Conservation (phyloP, 2,329 filamentous ascomycete genomes). For the Penicillium hesseltinei region DNA sequence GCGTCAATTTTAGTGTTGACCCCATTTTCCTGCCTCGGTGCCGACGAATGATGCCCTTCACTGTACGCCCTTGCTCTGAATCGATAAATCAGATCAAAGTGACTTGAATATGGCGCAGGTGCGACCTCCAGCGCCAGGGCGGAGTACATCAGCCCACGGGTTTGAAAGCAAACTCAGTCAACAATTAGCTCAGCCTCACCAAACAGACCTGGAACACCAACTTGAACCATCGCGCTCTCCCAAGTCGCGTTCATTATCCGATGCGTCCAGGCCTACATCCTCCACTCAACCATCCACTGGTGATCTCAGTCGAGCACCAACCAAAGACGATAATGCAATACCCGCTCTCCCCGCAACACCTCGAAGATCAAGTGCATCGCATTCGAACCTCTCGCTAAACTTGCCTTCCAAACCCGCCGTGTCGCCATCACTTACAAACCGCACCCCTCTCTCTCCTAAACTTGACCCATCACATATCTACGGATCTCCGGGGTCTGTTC, state of each 20-base stretch:
- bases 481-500: conserved; percentile 79
- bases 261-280: conserved; percentile 59
- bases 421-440: conserved; percentile 55
- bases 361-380: conserved; percentile 62
- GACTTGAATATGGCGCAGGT: conserved; percentile 21
- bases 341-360: conserved; percentile 64
- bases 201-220: conserved; percentile 11
- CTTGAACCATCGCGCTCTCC: conserved; percentile 32
- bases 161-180: conserved; percentile 41
- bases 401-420: conserved; percentile 57
- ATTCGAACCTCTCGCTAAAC: conserved; percentile 67
- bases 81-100: conserved; percentile 6
- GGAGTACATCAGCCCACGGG: conserved; percentile 17
- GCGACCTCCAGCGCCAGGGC: conserved; percentile 22
- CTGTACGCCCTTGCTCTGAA: conserved; percentile 6
- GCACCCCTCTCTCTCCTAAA: conserved; percentile 75
- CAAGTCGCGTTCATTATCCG: conserved; percentile 65
- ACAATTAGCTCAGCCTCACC: conserved; percentile 32
- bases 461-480: conserved; percentile 82
- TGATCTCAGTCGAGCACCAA: conserved; percentile 52
- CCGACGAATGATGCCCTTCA: conserved; percentile 2
- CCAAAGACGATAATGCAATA: conserved; percentile 66
- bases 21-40: neutral
- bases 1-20: neutral
- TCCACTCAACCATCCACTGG: conserved; percentile 61